Base-by-base conservation (phyloP, 805 yeast species). In the Candida ponderosae region DNA sequence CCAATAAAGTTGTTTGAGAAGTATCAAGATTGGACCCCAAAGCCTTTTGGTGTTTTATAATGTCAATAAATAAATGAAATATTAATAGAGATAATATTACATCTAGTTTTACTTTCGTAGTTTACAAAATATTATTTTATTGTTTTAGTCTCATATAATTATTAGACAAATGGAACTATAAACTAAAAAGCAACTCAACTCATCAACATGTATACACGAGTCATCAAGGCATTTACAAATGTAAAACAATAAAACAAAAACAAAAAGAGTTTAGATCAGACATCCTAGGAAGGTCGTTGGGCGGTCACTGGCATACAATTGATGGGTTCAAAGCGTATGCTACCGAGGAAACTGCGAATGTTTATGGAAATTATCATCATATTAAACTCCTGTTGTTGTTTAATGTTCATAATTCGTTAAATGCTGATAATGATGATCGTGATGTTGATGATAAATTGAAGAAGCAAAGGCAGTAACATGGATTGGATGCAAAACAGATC, bases 311-410 rank as follows among this genome's bases (percentile, higher is more conserved):
- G 63, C 75, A 69, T 71, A 76, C 81, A 62, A 74, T 24, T 72
- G 79, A 70, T 81, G 83, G 89, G 89, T 80, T 81, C 87, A 63
- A 65, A 65, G 65, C 72, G 88, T 79, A 76, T 70, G 76, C 84
- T 82, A 81, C 89, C 93, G 93, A 76, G 90, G 89, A 82, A 81
- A 82, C 93, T 82, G 93, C 90, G 93, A 82, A 81, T 81, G 93
- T 80, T 72, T 64, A 68, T 69, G 80, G 79, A 63, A 64, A 24
- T 68, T 68, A 76, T 81, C 89, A 81, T 82, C 93, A 81, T 68
- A 55, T 76, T 61, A 45, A 41, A 18, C 8, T 28, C 8, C 13
- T 11, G 14, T 29, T 21, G 16, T 9, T 16, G 15, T 15, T 20
- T 26, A 14, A 33, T 29, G 15, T 16, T 21, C 17, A 18, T 28